Percentiles rank a stretch among this genome's conserved stretches.
Conservation (phyloP, 2,329 filamentous ascomycete species). For the Apiospora arundinis region DNA sequence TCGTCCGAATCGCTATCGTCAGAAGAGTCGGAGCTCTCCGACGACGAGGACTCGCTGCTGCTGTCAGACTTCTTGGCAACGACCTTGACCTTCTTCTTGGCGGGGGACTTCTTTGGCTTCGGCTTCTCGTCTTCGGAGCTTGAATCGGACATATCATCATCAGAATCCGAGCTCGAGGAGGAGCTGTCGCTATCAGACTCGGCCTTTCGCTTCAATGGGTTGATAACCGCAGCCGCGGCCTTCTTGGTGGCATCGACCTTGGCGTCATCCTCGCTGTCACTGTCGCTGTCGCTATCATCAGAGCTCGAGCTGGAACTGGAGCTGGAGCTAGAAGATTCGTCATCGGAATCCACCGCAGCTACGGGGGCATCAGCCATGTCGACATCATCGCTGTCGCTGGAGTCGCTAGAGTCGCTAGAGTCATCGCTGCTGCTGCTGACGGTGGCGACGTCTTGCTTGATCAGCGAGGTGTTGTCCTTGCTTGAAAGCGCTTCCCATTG, state of each 20-base stretch:
- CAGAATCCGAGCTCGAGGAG: conserved; percentile 47
- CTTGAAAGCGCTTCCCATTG: conserved; percentile 53
- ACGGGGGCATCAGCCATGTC: conserved; percentile 54
- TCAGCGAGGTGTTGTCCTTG: conserved; percentile 37
- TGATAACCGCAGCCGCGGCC: conserved; percentile 38
- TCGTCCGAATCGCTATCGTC: conserved; percentile 39
- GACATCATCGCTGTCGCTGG: conserved; percentile 47
- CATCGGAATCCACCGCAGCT: conserved; percentile 29
- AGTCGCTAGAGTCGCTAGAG: conserved; percentile 40
- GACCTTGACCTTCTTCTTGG: conserved; percentile 30
- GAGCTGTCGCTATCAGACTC: conserved; percentile 47
- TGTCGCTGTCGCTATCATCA: conserved; percentile 39
- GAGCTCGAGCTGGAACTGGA: conserved; percentile 44
- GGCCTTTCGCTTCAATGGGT: conserved; percentile 63
- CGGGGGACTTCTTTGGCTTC: conserved; percentile 49
- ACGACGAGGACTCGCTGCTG: conserved; percentile 47
- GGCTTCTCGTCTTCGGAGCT: conserved; percentile 46
- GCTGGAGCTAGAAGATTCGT: conserved; percentile 36
- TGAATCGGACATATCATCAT: conserved; percentile 39
- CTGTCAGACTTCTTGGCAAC: conserved; percentile 37
- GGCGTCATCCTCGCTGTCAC: conserved; percentile 38
- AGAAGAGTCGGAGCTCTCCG: conserved; percentile 31
- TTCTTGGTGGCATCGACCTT: conserved; percentile 35
- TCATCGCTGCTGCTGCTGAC: conserved; percentile 38
- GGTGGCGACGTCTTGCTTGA: conserved; percentile 35